Evolutionary conservation across 2,329 filamentous ascomycete species (phyloP).

Genomic region (Botrytis galanthina): DNA sequence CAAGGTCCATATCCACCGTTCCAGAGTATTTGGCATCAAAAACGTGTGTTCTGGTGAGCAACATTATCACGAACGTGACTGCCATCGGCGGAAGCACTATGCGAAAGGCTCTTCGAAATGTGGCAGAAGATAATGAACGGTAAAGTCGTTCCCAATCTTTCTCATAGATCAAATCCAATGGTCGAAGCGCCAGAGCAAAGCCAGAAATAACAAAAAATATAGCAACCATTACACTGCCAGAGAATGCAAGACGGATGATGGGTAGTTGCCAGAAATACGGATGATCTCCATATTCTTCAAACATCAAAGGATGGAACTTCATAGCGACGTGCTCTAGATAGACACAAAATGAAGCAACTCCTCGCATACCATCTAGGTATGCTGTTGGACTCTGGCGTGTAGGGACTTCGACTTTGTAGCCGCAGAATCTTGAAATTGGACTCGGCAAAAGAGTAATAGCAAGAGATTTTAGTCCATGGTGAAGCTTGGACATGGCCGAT

Average conservation of each 20-base stretch:
- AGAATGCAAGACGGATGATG: background rate
- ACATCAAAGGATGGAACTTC: background rate
- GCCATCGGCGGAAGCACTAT: background rate
- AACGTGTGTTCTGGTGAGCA: background rate
- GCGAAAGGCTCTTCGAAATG: background rate
- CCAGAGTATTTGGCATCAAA: background rate
- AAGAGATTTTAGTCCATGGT: background rate
- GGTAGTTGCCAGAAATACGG: background rate
- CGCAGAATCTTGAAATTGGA: background rate
- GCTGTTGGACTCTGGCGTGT: background rate
- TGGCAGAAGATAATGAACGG: background rate
- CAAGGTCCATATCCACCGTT: background rate
- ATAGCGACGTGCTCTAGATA: background rate
- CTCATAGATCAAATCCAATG: background rate
- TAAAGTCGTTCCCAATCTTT: background rate
- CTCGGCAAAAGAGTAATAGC: background rate
- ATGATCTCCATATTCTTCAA: background rate
- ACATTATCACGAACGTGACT: background rate
- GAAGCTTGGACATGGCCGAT: background rate
- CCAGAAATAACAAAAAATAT: background rate
- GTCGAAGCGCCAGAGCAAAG: background rate
- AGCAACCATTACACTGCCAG: background rate
- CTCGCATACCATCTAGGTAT: background rate
- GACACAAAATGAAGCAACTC: background rate
- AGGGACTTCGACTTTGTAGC: background rate